Evolutionary conservation across 2,329 filamentous ascomycete genomes (phyloP).

Genomic region (Botrytis fragariae): DNA sequence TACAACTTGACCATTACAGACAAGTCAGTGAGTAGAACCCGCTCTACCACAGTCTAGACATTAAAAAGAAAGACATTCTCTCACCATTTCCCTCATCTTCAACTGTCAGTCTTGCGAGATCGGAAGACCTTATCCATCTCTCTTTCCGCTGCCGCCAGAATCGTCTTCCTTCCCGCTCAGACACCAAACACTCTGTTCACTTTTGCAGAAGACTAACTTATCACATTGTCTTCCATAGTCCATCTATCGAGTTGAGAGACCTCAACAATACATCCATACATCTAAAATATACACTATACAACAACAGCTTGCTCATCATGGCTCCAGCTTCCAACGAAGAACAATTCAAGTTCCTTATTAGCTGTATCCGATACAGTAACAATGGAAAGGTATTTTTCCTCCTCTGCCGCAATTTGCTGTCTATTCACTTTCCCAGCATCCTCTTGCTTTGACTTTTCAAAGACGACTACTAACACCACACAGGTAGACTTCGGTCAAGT

Average conservation of each 20-base stretch:
- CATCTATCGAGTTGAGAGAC: not conserved
- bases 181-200: not conserved
- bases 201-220: not conserved
- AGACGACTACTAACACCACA: not conserved
- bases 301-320: constrained; percentile 43
- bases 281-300: not conserved
- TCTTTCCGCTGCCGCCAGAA: not conserved
- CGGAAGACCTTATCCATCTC: constrained; percentile 13
- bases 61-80: constrained; percentile 29
- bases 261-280: not conserved
- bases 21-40: constrained; percentile 21
- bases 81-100: constrained; percentile 18
- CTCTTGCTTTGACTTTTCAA: not conserved
- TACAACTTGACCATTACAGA: constrained; percentile 30
- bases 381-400: constrained; percentile 54
- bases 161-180: not conserved
- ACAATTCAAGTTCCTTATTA: constrained; percentile 64
- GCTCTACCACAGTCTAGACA: constrained; percentile 18
- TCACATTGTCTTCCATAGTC: not conserved
- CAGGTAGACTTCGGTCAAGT: constrained; percentile 66
- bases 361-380: constrained; percentile 60
- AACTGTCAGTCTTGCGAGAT: constrained; percentile 21
- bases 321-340: constrained; percentile 49
- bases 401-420: no score
- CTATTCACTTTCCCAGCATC: not conserved